A percentile compares a stretch with the other conserved stretches of the same genome.
Conservation (phyloP, 2,329 filamentous ascomycete species). For the Epichloe coenophiala region DNA sequence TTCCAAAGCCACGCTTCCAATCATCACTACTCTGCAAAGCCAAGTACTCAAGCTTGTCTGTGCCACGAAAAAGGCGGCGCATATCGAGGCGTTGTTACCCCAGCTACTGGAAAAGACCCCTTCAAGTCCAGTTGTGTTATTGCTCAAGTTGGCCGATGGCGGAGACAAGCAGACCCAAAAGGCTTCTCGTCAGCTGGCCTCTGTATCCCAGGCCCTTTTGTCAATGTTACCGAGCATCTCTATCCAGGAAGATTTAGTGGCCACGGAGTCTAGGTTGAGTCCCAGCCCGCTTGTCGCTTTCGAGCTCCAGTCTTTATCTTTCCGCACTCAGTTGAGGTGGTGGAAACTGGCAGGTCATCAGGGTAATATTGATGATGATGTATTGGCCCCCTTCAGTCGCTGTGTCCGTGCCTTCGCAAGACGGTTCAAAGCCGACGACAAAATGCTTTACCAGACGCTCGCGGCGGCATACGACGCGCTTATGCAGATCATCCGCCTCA, state of each 20-base stretch:
- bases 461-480: slow-evolving; percentile 18
- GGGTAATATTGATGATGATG: slow-evolving; percentile 47
- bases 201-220: slow-evolving; percentile 49
- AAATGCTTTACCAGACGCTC: slow-evolving; percentile 24
- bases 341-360: slow-evolving; percentile 50
- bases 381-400: slow-evolving; percentile 50
- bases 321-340: slow-evolving; percentile 48
- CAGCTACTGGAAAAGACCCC: slow-evolving; percentile 37
- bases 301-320: slow-evolving; percentile 48
- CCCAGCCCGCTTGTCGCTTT: slow-evolving; percentile 45
- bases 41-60: slow-evolving; percentile 52
- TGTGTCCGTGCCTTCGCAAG: slow-evolving; percentile 49
- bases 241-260: slow-evolving; percentile 43
- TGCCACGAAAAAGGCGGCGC: slow-evolving; percentile 42
- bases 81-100: slow-evolving; percentile 43
- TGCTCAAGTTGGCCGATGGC: slow-evolving; percentile 32
- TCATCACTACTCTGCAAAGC: slow-evolving; percentile 51
- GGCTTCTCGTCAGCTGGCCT: slow-evolving; percentile 51
- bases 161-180: slow-evolving; percentile 38
- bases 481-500: slow-evolving; percentile 18
- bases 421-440: slow-evolving; percentile 28
- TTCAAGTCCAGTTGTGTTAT: slow-evolving; percentile 45
- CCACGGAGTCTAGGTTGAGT: slow-evolving; percentile 38
- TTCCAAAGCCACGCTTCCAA: slow-evolving; percentile 30
- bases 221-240: slow-evolving; percentile 56